phyloP scores from a whole-genome alignment of 1,139 yeast genomes.

The Saccharomycopsis phalli region DNA sequence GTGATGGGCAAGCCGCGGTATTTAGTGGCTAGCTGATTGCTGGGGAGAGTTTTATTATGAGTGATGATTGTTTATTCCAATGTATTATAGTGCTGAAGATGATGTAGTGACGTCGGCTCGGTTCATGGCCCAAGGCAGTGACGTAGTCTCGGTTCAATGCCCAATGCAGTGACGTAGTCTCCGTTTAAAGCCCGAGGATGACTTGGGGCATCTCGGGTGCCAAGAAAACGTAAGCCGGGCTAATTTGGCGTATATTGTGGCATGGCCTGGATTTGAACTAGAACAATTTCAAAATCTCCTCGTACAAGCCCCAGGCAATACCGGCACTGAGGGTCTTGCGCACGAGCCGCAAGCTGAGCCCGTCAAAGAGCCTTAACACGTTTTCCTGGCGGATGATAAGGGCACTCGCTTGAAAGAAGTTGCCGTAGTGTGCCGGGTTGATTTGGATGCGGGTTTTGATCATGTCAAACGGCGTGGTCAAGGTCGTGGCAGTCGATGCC shows the following conservation, averaged over 20 bases:
- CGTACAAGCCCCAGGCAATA: constrained; percentile 94
- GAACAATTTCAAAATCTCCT: constrained; percentile 37
- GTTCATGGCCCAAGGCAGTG: too few relatives aligned
- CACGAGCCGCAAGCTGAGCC: constrained; percentile 68
- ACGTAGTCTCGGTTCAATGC: too few relatives aligned
- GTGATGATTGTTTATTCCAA: too few relatives aligned
- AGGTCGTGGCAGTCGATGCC: constrained; percentile 71
- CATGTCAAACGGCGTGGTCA: constrained; percentile 94
- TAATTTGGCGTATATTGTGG: background rate
- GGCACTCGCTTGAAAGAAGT: constrained; percentile 33
- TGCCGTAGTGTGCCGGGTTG: constrained; percentile 37
- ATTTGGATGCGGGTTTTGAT: constrained; percentile 87
- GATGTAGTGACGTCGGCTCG: too few relatives aligned
- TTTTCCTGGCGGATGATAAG: constrained; percentile 50
- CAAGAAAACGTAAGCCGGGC: too few relatives aligned
- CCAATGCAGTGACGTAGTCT: too few relatives aligned
- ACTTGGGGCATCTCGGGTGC: too few relatives aligned
- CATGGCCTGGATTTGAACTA: background rate
- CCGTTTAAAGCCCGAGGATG: too few relatives aligned
- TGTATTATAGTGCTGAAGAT: too few relatives aligned
- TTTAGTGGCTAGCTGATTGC: too few relatives aligned
- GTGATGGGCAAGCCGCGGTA: too few relatives aligned
- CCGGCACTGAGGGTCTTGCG: constrained; percentile 91
- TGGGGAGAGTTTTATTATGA: too few relatives aligned
- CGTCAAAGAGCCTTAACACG: constrained; percentile 60